Evolutionary conservation across 441 rosid genomes (phyloP).

Genomic region (Erodium moschatum): DNA sequence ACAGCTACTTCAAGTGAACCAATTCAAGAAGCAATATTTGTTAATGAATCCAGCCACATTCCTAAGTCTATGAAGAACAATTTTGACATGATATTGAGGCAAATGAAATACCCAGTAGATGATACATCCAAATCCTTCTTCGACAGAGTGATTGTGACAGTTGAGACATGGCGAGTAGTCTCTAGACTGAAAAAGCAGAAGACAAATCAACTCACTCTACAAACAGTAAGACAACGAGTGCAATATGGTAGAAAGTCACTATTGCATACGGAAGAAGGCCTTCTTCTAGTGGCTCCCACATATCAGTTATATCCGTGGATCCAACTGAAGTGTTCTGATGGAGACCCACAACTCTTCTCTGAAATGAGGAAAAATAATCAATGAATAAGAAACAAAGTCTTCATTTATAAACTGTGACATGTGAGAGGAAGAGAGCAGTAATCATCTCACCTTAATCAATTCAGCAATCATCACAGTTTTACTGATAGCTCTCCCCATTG

Average conservation of each 20-base stretch:
- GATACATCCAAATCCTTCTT: conserved; percentile 57
- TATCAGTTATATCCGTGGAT: conserved; percentile 85
- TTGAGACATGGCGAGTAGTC: conserved; percentile 90
- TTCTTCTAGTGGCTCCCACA: conserved; percentile 93
- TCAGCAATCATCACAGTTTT: conserved; percentile 87
- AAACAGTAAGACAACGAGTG: not conserved
- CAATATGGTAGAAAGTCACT: not conserved
- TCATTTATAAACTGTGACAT: not conserved
- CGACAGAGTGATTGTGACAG: conserved; percentile 76
- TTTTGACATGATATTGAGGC: not conserved
- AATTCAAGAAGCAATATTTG: not conserved
- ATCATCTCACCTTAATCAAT: conserved; percentile 54
- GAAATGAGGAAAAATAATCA: conserved; percentile 16
- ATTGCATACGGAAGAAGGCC: conserved; percentile 82
- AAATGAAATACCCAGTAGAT: conserved; percentile 47
- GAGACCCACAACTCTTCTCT: conserved; percentile 88
- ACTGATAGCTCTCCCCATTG: conserved; percentile 96
- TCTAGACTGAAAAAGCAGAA: conserved; percentile 41
- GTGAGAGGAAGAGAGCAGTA: not conserved
- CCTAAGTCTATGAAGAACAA: not conserved
- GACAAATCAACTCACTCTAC: conserved; percentile 1
- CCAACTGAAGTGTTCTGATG: conserved; percentile 73
- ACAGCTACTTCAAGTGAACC: not conserved
- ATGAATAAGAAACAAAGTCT: not conserved
- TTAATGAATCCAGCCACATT: not conserved